phyloP scores from a whole-genome alignment of 1,139 yeast species.

The Sugiyamaella sp. region DNA sequence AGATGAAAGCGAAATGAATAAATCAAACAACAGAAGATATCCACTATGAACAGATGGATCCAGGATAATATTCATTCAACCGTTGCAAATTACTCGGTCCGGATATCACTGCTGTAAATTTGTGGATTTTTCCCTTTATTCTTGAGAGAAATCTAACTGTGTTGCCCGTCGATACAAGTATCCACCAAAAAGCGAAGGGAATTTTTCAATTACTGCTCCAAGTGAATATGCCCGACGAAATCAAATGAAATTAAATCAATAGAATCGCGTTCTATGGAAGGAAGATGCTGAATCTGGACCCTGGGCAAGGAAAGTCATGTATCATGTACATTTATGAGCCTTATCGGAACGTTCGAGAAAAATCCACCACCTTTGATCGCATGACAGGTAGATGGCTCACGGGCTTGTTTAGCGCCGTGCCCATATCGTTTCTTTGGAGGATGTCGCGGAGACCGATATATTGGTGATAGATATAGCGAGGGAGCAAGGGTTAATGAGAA shows the following conservation, averaged over 20 bases:
- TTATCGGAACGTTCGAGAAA: constrained; percentile 17
- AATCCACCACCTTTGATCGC: background rate
- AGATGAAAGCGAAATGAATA: background rate
- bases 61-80: background rate
- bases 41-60: background rate
- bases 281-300: background rate
- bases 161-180: no score
- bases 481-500: no score
- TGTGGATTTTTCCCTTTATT: no score
- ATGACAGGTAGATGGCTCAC: background rate
- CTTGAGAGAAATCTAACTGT: no score
- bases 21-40: background rate
- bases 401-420: background rate
- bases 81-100: no score
- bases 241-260: background rate
- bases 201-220: background rate
- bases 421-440: no score
- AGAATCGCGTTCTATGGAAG: constrained; percentile 9
- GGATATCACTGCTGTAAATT: no score
- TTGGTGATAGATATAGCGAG: no score
- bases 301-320: constrained; percentile 4
- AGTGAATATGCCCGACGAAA: no score
- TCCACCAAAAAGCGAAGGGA: no score
- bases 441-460: no score
- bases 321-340: background rate